phyloP scores from a whole-genome alignment of 179 eudicot genomes.

The Sideroxylon spinosum region DNA sequence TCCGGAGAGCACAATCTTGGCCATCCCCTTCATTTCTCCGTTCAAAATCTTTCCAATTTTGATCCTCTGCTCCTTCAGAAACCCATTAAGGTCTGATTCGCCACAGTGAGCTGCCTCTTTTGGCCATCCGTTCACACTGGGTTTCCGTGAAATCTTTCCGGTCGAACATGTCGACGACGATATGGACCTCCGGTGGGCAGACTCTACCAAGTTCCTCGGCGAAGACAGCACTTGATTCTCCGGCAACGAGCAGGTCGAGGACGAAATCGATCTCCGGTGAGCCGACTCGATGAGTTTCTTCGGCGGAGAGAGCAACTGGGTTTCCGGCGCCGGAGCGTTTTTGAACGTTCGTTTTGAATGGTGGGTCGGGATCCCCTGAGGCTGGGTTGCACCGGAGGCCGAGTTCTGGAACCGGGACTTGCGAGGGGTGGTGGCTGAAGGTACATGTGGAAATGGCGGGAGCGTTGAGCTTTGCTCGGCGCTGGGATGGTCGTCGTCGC shows the following conservation, averaged over 20 bases:
- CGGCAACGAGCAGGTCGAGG: slow-evolving; percentile 26
- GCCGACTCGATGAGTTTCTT: slow-evolving; percentile 31
- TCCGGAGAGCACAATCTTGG: slow-evolving; percentile 49
- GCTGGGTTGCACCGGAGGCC: slow-evolving; percentile 19
- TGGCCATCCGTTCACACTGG: background rate
- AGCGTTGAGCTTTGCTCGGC: slow-evolving; percentile 18
- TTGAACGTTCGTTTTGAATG: slow-evolving; percentile 25
- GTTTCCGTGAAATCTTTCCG: slow-evolving; percentile 17
- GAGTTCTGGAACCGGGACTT: slow-evolving; percentile 36
- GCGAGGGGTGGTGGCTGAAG: slow-evolving; percentile 23
- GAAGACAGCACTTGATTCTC: slow-evolving; percentile 28
- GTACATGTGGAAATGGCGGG: slow-evolving; percentile 28
- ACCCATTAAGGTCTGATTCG: slow-evolving; percentile 30
- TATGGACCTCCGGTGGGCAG: slow-evolving; percentile 31
- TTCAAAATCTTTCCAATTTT: slow-evolving; percentile 32
- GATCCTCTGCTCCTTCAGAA: slow-evolving; percentile 35
- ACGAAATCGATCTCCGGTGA: slow-evolving; percentile 39
- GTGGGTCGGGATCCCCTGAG: slow-evolving; percentile 25
- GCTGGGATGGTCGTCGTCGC: slow-evolving; percentile 1
- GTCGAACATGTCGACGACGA: slow-evolving; percentile 29
- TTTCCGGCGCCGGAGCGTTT: slow-evolving; percentile 4
- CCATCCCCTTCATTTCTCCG: slow-evolving; percentile 34
- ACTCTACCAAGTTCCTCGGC: slow-evolving; percentile 36
- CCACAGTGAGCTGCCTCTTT: slow-evolving; percentile 4
- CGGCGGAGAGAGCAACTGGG: slow-evolving; percentile 37